Conservation (phyloP, 1,284 basidiomycete species). For the Athelia sp. region DNA sequence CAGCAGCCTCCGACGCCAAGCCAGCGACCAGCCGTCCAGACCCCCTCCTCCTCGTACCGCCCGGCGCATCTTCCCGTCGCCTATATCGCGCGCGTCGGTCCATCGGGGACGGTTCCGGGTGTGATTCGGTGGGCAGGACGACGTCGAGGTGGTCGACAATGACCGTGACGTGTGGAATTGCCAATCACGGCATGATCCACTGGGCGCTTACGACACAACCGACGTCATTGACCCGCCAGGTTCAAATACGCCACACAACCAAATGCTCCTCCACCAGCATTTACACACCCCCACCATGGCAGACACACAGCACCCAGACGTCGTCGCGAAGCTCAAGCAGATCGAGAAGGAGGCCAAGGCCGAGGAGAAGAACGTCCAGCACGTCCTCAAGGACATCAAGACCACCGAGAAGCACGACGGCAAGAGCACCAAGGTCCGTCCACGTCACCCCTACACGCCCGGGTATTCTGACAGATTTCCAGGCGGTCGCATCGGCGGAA, state of each 20-base stretch:
- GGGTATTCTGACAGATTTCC: slow-evolving; percentile 2
- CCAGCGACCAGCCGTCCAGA: too few species aligned
- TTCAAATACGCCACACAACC: too few species aligned
- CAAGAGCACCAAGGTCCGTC: slow-evolving; percentile 43
- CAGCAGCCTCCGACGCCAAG: too few species aligned
- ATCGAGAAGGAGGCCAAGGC: slow-evolving; percentile 39
- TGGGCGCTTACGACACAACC: too few species aligned
- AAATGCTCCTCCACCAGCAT: background rate
- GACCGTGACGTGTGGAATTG: too few species aligned
- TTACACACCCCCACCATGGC: background rate
- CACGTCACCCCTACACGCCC: background rate
- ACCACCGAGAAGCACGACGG: slow-evolving; percentile 39
- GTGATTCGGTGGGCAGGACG: too few species aligned
- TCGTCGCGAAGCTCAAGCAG: slow-evolving; percentile 37
- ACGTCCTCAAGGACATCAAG: slow-evolving; percentile 41
- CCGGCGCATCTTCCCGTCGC: too few species aligned
- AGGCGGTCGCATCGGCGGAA: slow-evolving; percentile 41
- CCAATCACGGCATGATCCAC: too few species aligned
- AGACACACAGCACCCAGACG: slow-evolving; percentile 9
- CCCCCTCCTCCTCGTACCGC: too few species aligned
- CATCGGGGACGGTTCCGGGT: too few species aligned
- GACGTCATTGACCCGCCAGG: too few species aligned
- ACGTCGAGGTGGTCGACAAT: too few species aligned
- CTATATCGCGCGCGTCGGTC: background rate
- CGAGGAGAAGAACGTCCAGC: slow-evolving; percentile 41